Conservation (phyloP, 768 basidiomycete genomes). For the Cyclocybe cylindracea region DNA sequence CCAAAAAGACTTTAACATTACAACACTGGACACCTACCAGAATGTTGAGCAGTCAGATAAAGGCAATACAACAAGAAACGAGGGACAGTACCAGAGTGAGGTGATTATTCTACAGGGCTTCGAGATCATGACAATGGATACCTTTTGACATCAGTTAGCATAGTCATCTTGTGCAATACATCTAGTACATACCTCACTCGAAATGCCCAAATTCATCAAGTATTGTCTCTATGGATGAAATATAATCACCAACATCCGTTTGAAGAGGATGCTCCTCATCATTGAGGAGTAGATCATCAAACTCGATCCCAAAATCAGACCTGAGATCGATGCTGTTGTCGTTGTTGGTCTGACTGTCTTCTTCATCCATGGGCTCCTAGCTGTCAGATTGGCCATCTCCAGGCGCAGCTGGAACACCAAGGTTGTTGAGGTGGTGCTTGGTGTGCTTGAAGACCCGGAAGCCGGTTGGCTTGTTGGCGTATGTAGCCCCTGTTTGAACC, state of each 20-base stretch:
- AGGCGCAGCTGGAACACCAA: neutral
- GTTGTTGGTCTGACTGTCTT: neutral
- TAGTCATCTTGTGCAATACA: no score
- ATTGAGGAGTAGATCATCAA: constrained; percentile 2
- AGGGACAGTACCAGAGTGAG: no score
- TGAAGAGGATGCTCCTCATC: constrained; percentile 4
- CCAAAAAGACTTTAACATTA: neutral
- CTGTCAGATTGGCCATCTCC: no score
- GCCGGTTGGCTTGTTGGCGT: constrained; percentile 7
- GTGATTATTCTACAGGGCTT: no score
- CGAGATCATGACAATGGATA: no score
- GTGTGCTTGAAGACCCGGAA: constrained; percentile 9
- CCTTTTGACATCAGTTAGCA: no score
- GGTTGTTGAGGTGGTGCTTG: neutral
- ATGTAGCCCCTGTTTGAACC: constrained; percentile 3
- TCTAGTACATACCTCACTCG: neutral
- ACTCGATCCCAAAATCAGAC: neutral
- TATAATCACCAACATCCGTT: neutral
- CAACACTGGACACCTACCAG: no score
- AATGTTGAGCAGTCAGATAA: no score
- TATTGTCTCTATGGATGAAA: neutral
- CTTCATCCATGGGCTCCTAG: no score
- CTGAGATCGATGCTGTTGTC: constrained; percentile 3
- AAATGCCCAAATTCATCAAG: neutral
- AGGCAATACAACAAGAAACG: no score